phyloP scores from a whole-genome alignment of 2,329 filamentous ascomycete species.

The Elsinoe batatas region DNA sequence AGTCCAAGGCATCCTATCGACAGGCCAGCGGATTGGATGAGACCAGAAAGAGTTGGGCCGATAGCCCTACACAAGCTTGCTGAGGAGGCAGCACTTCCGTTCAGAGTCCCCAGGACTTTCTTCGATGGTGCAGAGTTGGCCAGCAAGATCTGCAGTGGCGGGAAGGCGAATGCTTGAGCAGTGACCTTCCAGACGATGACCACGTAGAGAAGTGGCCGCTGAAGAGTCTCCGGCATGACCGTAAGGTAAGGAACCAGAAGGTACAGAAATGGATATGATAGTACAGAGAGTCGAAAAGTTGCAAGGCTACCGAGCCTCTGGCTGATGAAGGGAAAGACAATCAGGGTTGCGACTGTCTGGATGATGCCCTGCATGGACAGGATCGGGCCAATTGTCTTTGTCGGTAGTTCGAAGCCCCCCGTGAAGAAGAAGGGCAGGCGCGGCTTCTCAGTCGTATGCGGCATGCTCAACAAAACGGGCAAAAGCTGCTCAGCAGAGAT shows the following conservation, averaged over 20 bases:
- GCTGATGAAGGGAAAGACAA: conserved; percentile 72
- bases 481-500: conserved; percentile 94
- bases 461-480: conserved; percentile 78
- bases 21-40: conserved; percentile 73
- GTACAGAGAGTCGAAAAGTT: conserved; percentile 70
- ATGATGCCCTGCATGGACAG: conserved; percentile 82
- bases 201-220: conserved; percentile 64
- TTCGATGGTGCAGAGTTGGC: conserved; percentile 80
- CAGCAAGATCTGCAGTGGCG: conserved; percentile 78
- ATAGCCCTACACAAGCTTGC: conserved; percentile 82
- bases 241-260: conserved; percentile 80
- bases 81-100: conserved; percentile 82
- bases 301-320: conserved; percentile 65
- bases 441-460: conserved; percentile 40
- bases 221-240: conserved; percentile 61
- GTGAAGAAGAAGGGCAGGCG: conserved; percentile 78
- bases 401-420: conserved; percentile 74
- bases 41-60: conserved; percentile 77
- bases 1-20: conserved; percentile 74
- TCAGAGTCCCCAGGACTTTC: conserved; percentile 79
- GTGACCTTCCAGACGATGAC: conserved; percentile 88
- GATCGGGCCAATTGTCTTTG: conserved; percentile 77
- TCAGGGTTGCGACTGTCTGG: conserved; percentile 75
- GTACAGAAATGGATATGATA: conserved; percentile 82
- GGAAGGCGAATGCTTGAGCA: conserved; percentile 82